Percentiles rank a stretch among this genome's conserved stretches.
Evolutionary conservation across 2,329 filamentous ascomycete genomes (phyloP).

Genomic region (Dendryphion nanum): DNA sequence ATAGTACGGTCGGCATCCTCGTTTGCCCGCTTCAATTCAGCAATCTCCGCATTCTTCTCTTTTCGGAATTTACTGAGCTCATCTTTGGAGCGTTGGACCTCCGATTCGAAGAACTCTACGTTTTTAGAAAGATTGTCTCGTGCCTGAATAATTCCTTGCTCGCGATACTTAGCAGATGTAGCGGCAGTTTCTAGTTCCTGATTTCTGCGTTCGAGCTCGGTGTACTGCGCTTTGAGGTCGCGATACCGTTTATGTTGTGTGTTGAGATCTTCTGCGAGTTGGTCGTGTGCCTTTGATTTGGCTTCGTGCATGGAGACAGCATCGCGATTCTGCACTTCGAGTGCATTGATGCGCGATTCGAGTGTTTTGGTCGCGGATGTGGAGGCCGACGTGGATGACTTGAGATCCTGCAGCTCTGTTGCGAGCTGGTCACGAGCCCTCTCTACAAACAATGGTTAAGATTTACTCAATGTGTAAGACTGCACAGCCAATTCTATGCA

Average conservation of each 20-base stretch:
- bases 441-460: conserved; percentile 54
- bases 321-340: conserved; percentile 91
- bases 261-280: conserved; percentile 80
- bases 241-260: conserved; percentile 86
- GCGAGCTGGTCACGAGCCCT: conserved; percentile 72
- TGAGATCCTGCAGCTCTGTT: conserved; percentile 76
- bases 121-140: conserved; percentile 84
- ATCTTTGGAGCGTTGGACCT: conserved; percentile 84
- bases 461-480: too few relatives aligned
- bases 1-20: conserved; percentile 79
- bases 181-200: conserved; percentile 79
- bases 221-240: conserved; percentile 78
- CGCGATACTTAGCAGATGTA: conserved; percentile 81
- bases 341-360: conserved; percentile 76
- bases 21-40: conserved; percentile 82
- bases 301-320: conserved; percentile 85
- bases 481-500: too few relatives aligned
- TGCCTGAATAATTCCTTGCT: conserved; percentile 87
- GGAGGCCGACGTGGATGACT: conserved; percentile 69
- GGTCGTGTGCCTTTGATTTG: conserved; percentile 83
- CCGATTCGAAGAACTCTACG: conserved; percentile 88
- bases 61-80: conserved; percentile 90
- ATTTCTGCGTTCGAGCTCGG: conserved; percentile 75
- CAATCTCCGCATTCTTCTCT: conserved; percentile 87
- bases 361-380: conserved; percentile 74